A percentile compares a stretch with the other conserved stretches of the same genome.
These are phyloP conservation scores for Gentiana dahurica DNA, from an alignment of 257 asterid species.

Conservation along the genomic window DNA sequence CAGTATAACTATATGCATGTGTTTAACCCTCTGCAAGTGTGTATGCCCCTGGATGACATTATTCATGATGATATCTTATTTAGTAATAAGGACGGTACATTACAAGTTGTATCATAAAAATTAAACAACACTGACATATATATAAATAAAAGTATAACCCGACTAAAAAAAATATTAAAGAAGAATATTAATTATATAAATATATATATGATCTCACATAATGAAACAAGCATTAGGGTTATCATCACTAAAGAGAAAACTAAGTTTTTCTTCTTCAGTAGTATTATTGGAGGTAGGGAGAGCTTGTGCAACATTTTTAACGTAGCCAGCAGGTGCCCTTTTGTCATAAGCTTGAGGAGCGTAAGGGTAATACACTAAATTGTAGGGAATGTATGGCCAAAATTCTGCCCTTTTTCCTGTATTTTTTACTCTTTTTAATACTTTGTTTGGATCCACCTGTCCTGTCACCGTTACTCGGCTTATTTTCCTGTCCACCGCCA, in stretches of 20 bases:
- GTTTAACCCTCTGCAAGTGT: no score
- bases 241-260: conserved; percentile 67
- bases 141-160: background rate
- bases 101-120: no score
- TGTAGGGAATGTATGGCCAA: conserved; percentile 83
- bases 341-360: conserved; percentile 58
- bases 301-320: conserved; percentile 38
- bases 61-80: no score
- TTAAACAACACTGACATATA: no score
- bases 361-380: conserved; percentile 57
- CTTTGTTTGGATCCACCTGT: conserved; percentile 52
- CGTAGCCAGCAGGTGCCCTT: conserved; percentile 76
- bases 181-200: no score
- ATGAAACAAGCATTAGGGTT: conserved; percentile 79
- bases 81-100: no score
- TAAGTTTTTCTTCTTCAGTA: conserved; percentile 35
- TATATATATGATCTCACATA: conserved; percentile 26
- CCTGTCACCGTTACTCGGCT: conserved; percentile 69
- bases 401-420: conserved; percentile 81
- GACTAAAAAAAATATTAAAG: background rate
- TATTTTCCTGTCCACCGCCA: conserved; percentile 61
- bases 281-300: conserved; percentile 35
- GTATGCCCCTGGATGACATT: no score
- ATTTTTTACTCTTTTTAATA: conserved; percentile 51
- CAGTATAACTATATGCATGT: no score